Conservation (phyloP, 345 rosid species). For the Cardamine occulta region DNA sequence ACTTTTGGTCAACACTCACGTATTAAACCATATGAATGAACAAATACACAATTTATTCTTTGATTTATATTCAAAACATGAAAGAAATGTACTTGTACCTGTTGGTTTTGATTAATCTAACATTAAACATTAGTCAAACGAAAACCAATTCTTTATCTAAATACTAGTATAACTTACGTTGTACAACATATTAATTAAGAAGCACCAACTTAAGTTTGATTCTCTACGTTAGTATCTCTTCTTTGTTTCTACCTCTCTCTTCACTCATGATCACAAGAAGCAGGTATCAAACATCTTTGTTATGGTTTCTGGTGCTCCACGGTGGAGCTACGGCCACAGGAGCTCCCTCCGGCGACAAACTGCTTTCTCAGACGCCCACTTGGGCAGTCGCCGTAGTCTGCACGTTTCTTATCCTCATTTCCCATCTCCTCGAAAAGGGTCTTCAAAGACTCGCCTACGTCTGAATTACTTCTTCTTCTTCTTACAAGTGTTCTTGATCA, state of each 20-base stretch:
- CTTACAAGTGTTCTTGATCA: not conserved
- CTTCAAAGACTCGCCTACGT: constrained; percentile 76
- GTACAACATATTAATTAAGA: constrained; percentile 19
- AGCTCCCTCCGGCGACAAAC: constrained; percentile 45
- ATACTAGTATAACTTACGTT: constrained; percentile 8
- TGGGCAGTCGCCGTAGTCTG: constrained; percentile 92
- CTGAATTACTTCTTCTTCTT: not conserved
- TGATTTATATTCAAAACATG: not conserved
- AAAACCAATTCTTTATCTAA: constrained; percentile 15
- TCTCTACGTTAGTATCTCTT: constrained; percentile 33
- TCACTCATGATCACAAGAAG: constrained; percentile 42
- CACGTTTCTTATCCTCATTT: constrained; percentile 71
- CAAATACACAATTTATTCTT: not conserved
- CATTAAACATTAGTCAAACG: constrained; percentile 27
- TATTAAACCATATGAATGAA: not conserved
- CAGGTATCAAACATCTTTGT: constrained; percentile 12
- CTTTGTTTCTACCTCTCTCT: constrained; percentile 14
- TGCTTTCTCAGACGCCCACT: constrained; percentile 82
- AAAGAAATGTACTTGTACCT: not conserved
- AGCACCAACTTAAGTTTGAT: constrained; percentile 7
- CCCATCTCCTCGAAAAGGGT: constrained; percentile 65
- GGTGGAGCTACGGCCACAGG: constrained; percentile 16
- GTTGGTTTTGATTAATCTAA: not conserved
- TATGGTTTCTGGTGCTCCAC: constrained; percentile 35
- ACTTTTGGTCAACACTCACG: not conserved